Percentiles rank a stretch among this genome's conserved stretches.
phyloP scores from a whole-genome alignment of 2,329 filamentous ascomycete genomes.

The Coccinonectria pachysandricola region DNA sequence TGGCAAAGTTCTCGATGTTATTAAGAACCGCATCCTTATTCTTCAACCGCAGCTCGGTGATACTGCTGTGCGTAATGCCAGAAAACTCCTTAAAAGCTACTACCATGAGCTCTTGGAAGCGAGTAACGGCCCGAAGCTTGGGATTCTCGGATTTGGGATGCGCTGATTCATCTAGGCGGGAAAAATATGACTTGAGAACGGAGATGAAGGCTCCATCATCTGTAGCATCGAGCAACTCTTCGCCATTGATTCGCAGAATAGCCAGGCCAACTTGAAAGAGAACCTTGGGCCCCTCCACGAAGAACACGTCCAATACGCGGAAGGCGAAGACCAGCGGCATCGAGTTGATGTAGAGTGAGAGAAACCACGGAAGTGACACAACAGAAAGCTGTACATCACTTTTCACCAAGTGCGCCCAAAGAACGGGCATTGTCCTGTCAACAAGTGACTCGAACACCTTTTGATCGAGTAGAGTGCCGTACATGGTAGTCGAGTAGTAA shows the following conservation, averaged over 20 bases:
- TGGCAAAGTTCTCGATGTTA: slow-evolving; percentile 95
- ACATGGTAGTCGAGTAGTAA: slow-evolving; percentile 99
- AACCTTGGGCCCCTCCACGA: slow-evolving; percentile 94
- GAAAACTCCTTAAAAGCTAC: slow-evolving; percentile 98
- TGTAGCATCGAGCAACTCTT: slow-evolving; percentile 83
- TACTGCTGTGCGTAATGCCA: slow-evolving; percentile 84
- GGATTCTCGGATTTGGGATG: slow-evolving; percentile 93
- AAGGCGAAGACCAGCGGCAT: slow-evolving; percentile 99
- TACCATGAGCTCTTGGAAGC: slow-evolving; percentile 97
- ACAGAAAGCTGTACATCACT: slow-evolving; percentile 96
- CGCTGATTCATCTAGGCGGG: slow-evolving; percentile 84
- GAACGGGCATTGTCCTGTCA: slow-evolving; percentile 96
- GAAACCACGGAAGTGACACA: slow-evolving; percentile 93
- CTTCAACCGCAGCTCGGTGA: slow-evolving; percentile 78
- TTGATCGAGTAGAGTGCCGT: slow-evolving; percentile 91
- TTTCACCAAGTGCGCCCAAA: slow-evolving; percentile 97
- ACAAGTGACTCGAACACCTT: slow-evolving; percentile 96
- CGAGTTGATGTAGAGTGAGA: slow-evolving; percentile 97
- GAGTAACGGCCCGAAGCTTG: slow-evolving; percentile 85
- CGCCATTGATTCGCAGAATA: slow-evolving; percentile 94
- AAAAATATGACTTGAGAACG: slow-evolving; percentile 89
- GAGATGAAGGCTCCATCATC: slow-evolving; percentile 97
- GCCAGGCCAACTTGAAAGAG: slow-evolving; percentile 93
- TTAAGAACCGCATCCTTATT: slow-evolving; percentile 92
- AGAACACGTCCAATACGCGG: slow-evolving; percentile 93